Evolutionary conservation across 2,329 filamentous ascomycete species (phyloP).

Genomic region (Aspergillus unguis): DNA sequence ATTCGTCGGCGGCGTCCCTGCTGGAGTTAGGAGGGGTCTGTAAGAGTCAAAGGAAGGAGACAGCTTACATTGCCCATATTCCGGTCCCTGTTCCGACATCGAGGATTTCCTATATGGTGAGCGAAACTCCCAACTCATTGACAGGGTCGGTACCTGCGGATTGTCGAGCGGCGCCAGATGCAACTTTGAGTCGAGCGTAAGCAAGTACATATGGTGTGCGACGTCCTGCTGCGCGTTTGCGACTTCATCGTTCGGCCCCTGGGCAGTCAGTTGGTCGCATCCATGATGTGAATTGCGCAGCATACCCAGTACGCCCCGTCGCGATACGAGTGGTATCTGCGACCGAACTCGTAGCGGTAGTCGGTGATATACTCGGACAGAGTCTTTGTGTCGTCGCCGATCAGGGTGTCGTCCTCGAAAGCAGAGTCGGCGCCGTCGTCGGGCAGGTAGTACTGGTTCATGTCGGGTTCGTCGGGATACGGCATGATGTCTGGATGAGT

Average conservation of each 20-base stretch:
- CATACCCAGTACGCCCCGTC: constrained; percentile 26
- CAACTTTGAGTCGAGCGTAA: constrained; percentile 30
- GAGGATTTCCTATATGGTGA: constrained; percentile 17
- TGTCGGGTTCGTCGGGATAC: background rate
- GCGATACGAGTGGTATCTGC: constrained; percentile 34
- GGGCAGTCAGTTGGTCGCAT: background rate
- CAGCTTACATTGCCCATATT: constrained; percentile 21
- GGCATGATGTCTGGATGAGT: background rate
- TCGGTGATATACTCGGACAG: constrained; percentile 27
- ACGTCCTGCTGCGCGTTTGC: constrained; percentile 28
- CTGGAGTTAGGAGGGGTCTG: background rate
- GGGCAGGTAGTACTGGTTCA: background rate
- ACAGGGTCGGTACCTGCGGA: constrained; percentile 13
- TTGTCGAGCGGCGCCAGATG: constrained; percentile 30
- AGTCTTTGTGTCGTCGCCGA: constrained; percentile 26
- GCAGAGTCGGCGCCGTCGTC: constrained; percentile 19
- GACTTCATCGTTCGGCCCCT: constrained; percentile 24
- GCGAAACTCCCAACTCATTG: background rate
- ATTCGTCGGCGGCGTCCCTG: constrained; percentile 35
- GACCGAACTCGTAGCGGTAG: constrained; percentile 30
- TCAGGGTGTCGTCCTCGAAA: constrained; percentile 19
- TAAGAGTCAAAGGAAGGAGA: no score
- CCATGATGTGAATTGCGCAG: background rate
- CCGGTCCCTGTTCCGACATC: constrained; percentile 26
- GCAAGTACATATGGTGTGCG: constrained; percentile 38